Base-by-base conservation (phyloP, 495 filamentous ascomycete genomes). In the Tuber aestivum region DNA sequence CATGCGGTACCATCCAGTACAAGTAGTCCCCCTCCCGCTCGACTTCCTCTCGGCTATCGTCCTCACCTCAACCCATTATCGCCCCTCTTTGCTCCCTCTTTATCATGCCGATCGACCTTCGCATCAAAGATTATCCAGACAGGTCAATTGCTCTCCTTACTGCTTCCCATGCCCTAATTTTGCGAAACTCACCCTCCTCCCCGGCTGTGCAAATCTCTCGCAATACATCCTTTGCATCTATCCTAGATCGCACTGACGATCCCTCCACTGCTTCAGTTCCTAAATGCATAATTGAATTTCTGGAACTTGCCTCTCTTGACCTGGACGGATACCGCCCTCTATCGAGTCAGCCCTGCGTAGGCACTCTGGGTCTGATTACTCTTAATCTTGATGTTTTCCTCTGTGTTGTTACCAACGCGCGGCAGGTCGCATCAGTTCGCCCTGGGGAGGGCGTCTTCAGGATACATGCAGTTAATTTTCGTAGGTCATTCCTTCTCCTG, bases 211-310 rank as follows among this genome's bases (percentile, higher is more conserved):
- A 79, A 69, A 76, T 73, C 69, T 77, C 75, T 78, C 82, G 84
- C 44, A 89, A 89, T 83, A 86, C 85, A 37, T 89, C 86, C 2
- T 87, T 88, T 35, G 78, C 84, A 5, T 87, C 86, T 69, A 79
- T 87, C 56, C 79, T 84, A 23, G 79, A 75, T 73, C 73, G 70
- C 45, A 77, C 78, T 75, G 78, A 70, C 48, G 79, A 38, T 56
- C n/a, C 27, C n/a, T 32, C 70, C 45, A 69, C 78, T 69, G 74
- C 79, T 61, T 76, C 85, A 23, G 83, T 88, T 35, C 87, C 88
- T 12, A 90, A 91, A 75, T 97, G 93, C 85, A 92, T 95, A 85
- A 93, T 98, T 74, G 94, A 97, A 83, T 97, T 97, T 84, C 86
- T 89, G 1, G 85, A 87, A 18, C 81, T 87, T n/a, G 85, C 88